Base-by-base conservation (phyloP, 306 rosid genomes). In the Abrus pulchellus region DNA sequence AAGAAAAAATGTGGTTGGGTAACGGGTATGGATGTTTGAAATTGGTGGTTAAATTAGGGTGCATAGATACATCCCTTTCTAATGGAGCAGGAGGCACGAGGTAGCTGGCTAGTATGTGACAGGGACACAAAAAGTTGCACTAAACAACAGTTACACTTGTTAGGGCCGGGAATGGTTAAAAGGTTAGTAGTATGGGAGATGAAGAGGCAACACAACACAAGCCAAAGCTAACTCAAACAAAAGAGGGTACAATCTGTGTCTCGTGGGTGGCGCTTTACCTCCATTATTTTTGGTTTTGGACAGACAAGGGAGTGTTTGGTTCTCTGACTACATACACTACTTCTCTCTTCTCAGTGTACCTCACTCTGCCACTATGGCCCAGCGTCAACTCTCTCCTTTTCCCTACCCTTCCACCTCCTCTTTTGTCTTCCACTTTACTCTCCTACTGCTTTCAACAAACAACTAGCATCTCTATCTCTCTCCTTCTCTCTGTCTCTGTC, bases 351-450 rank as follows among this genome's bases (percentile, higher is more conserved):
- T 5, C 33, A 14, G 28, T 29, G 62, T 69, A 75, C 65, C 66
- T 38, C 56, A 77, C 68, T 1, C 59, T 63, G 93, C 86, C 91
- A 79, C 64, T 55, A 91, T 91, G 97, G 94, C 87, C 91, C 90
- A 89, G 40, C 85, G 88, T 86, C 89, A 85, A 87, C 79, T 85
- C 90, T 72, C 85, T 82, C 68, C 90, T 85, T 89, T 89, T 85
- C 84, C 68, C 80, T 76, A 70, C 61, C 61, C 61, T 34, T 72
- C 77, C 74, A 47, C 59, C 65, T 38, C 67, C 30, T 45, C 61
- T 69, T 83, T 53, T 52, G 32, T 61, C 67, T 62, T 44, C 34
- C 72, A 45, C 75, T 70, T 66, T 70, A 76, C 82, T 43, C 78
- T 77, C 70, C 53, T 75, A 10, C 81, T 11, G 84, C n/a, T 68